phyloP scores from a whole-genome alignment of 2,329 filamentous ascomycete species.

The Cercospora sesami region DNA sequence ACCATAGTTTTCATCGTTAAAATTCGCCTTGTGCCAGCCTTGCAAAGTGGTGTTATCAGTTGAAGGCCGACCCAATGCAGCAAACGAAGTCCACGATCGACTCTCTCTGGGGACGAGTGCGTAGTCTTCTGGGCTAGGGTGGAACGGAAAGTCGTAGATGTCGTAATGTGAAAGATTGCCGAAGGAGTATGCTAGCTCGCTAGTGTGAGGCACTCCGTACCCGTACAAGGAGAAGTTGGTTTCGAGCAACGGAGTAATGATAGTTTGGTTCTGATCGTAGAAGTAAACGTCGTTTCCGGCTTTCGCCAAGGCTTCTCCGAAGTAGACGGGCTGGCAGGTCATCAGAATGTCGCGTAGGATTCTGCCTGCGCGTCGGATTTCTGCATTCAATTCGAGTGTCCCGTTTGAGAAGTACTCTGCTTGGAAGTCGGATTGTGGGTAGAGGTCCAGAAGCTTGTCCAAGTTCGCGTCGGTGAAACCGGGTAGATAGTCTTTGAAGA shows the following conservation, averaged over 20 bases:
- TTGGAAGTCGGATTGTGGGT: conserved; percentile 47
- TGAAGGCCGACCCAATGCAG: conserved; percentile 42
- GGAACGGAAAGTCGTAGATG: conserved; percentile 36
- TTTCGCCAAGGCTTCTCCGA: conserved; percentile 44
- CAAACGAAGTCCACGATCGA: conserved; percentile 53
- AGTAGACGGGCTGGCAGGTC: conserved; percentile 51
- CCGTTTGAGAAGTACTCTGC: conserved; percentile 39
- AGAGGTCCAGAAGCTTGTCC: conserved; percentile 36
- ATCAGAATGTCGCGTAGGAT: conserved; percentile 56
- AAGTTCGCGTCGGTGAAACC: conserved; percentile 37
- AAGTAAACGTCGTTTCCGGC: conserved; percentile 49
- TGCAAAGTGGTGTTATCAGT: conserved; percentile 43
- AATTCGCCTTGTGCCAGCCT: conserved; percentile 46
- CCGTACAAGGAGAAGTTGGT: conserved; percentile 39
- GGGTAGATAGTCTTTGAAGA: conserved; percentile 46
- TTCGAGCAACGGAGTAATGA: conserved; percentile 50
- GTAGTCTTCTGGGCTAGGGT: conserved; percentile 45
- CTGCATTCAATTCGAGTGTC: conserved; percentile 39
- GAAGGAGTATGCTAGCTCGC: conserved; percentile 57
- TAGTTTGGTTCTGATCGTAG: conserved; percentile 57
- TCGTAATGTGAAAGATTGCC: conserved; percentile 47
- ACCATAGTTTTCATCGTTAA: conserved; percentile 27
- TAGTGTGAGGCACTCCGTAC: conserved; percentile 53
- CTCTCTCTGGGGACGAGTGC: conserved; percentile 45
- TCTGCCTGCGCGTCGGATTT: conserved; percentile 54